Evolutionary conservation across 2,329 filamentous ascomycete genomes (phyloP), one percentile per base, ranked within the genome.

Genomic region (Fusarium graminum): DNA sequence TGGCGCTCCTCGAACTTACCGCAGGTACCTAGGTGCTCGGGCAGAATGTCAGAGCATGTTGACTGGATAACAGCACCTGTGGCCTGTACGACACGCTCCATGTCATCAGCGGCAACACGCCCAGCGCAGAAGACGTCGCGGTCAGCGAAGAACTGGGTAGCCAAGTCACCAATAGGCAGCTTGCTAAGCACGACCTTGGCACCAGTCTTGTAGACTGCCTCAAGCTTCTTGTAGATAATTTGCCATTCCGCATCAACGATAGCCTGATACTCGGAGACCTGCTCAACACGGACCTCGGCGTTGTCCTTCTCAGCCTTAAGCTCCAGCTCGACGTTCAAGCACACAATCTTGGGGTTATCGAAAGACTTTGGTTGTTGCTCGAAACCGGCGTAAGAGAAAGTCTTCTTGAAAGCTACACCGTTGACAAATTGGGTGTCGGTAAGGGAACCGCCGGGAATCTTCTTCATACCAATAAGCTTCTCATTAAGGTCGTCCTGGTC

Each of bases 221-320:
- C 95, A 78, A 99, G 92, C 86, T 99, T 99, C 85, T 97, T 94
- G 88, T 91, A 98, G 80, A 99, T 99, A 77, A 99, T 99, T 81
- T 97, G 93, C 95, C 95, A 99, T 81, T 99, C 95, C 29, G 95
- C 95, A 76, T 99, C 95, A 77, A 99, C 95, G 72, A 99, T 97
- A 66, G 95, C 95, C 82, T 99, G 95, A 83, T 99, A 99, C 82
- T 99, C 95, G 19, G 94, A 97, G 51, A 99, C 95, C 80, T 98
- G 94, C 81, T 98, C 95, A 59, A 99, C 94, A 60, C 95, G 90
- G 67, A 99, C 93, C 83, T 99, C 95, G 60, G 95, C 95, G 75
- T 99, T 99, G 83, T 99, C 95, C 86, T 97, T 99, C 80, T 99
- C 95, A 65, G 92, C 94, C 88, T 99, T 99, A 72, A 99, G 85